Evolutionary conservation across 2,329 filamentous ascomycete genomes (phyloP), one percentile per base, ranked within the genome.

Genomic region (Celoporthe dispersa): DNA sequence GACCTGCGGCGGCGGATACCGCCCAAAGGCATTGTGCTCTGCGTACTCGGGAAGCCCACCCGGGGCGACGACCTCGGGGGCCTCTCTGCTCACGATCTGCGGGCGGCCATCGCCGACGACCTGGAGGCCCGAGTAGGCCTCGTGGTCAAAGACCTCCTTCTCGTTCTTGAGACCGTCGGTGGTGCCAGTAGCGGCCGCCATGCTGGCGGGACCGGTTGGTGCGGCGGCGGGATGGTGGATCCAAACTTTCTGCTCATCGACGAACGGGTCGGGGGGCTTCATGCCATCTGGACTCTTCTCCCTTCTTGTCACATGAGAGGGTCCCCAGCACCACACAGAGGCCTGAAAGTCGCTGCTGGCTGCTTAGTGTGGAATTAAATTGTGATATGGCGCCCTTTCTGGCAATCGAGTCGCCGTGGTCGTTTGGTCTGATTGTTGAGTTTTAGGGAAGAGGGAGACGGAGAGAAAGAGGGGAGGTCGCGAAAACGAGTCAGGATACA

Each of bases 11-110:
- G 41, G 64, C 41, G 55, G 48, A 55, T 53, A 41, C 31, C 35
- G 41, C 37, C 51, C 41, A 33, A 33, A 70, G 64, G 57, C 51
- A 41, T 72, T 67, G 64, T 68, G 44, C 62, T 70, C 62, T 31
- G 41, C 53, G 35, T 65, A 66, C 39, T 68, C 63, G 9, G 71
- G 44, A 41, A 72, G 66, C 48, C 61, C 11, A 59, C 44, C 41
- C 2, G 66, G 66, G 35, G 64, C 33, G 5, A 68, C 59, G 2
- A 74, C 74, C 66, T 76, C 73, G n/a, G 62, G 62, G n/a, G 62
- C 25, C 8, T 63, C 60, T 12, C 39, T 44, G 60, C 39, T 63
- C 19, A 41, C 25, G 37, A 41, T 63, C 35, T 63, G 35, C 2
- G 57, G 57, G 0, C 73, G 66, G 66, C 71, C 73, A 1, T 73